Base-by-base conservation (phyloP, 805 yeast species). In the Candida silvicultrix region DNA sequence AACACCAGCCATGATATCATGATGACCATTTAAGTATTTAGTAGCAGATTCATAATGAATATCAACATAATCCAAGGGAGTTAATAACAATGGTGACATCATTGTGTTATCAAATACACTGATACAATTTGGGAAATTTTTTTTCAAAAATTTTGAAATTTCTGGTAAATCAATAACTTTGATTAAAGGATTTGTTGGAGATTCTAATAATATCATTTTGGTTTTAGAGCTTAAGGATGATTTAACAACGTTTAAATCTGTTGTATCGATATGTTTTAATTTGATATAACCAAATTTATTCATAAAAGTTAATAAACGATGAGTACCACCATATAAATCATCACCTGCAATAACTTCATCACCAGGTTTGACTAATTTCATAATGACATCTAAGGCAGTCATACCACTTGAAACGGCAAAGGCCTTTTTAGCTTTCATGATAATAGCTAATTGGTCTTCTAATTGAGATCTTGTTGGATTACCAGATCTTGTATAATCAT, bases 1-100 rank as follows among this genome's bases (percentile, higher is more conserved):
- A 15, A 86, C 81, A 47, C 98, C 98, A 21, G 96, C 97, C 98
- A 90, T 90, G 57, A 90, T 79, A 64, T 92, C 97, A 65, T 90
- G 98, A 64, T 90, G 98, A 8, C 97, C 97, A 58, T 89, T 85
- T 55, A 90, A 71, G 61, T 87, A 90, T 66, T 90, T 90, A 38
- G 98, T 90, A 15, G 95, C 97, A 12, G 92, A 82, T 63, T 90
- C 98, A 64, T 90, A 92, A 47, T 87, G 96, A 47, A 90, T 86
- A 62, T 90, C 97, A 35, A 82, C 92, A 54, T 85, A 76, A 55
- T 86, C 88, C 53, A 90, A 72, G 5, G 98, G 97, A 21, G 83
- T 75, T 81, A 87, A 81, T 58, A 83, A 73, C 50, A 90, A 66
- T 12, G 97, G 97, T 25, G 96, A 83, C 95, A 90, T 85, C 98